These are phyloP conservation scores for Hyphopichia buzzinii DNA, from an alignment of 1,139 yeast species.

Conservation along the genomic window DNA sequence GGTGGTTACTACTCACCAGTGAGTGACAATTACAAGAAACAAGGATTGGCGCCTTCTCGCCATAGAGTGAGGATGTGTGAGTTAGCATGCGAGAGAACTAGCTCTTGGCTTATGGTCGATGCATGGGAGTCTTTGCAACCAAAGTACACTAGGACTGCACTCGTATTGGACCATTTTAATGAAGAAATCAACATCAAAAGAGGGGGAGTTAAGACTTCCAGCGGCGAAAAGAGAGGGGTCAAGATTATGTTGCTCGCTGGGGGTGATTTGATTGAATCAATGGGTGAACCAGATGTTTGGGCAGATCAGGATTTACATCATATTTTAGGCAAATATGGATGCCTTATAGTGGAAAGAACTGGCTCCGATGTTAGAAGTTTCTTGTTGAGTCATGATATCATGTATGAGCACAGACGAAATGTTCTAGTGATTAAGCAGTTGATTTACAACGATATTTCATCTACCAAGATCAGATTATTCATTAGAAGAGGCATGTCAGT, in stretches of 20 bases:
- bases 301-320: conserved; percentile 94
- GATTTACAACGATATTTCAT: conserved; percentile 92
- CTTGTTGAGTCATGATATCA: conserved; percentile 86
- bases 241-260: conserved; percentile 97
- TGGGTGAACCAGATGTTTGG: conserved; percentile 99
- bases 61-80: conserved; percentile 98
- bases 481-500: conserved; percentile 95
- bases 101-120: conserved; percentile 98
- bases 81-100: conserved; percentile 93
- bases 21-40: conserved; percentile 87
- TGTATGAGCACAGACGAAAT: conserved; percentile 94
- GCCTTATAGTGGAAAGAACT: conserved; percentile 93
- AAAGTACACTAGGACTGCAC: conserved; percentile 88
- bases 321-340: conserved; percentile 92
- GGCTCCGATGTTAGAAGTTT: conserved; percentile 95
- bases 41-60: conserved; percentile 83
- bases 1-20: conserved; percentile 99
- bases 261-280: conserved; percentile 90
- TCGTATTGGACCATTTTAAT: conserved; percentile 93
- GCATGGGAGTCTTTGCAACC: conserved; percentile 98
- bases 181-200: conserved; percentile 89
- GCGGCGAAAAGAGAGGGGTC: conserved; percentile 79
- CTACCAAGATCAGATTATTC: conserved; percentile 90
- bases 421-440: conserved; percentile 92
- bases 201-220: conserved; percentile 77